Conservation (phyloP, 352 stramenopile species). For the Globisporangium alternatum region DNA sequence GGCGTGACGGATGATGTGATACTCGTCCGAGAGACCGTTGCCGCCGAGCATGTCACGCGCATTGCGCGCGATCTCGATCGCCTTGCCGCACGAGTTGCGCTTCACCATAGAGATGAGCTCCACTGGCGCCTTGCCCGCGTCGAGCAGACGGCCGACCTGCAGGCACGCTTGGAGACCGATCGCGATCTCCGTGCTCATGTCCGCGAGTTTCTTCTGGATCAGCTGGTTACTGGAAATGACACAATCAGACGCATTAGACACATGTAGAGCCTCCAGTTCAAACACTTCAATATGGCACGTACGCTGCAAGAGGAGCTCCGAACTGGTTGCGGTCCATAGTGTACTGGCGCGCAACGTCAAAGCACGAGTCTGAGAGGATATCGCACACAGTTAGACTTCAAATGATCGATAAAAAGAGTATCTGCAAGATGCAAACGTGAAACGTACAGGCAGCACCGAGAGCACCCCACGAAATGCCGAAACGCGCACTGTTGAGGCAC, state of each 20-base stretch:
- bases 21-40: slow-evolving; percentile 98
- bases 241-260: slow-evolving; percentile 1
- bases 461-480: slow-evolving; percentile 96
- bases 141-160: slow-evolving; percentile 90
- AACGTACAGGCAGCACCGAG: slow-evolving; percentile 91
- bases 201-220: slow-evolving; percentile 97
- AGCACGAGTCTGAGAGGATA: slow-evolving; percentile 83
- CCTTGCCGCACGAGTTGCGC: slow-evolving; percentile 94
- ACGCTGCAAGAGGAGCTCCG: slow-evolving; percentile 93
- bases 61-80: slow-evolving; percentile 90
- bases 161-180: slow-evolving; percentile 91
- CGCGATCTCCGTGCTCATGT: slow-evolving; percentile 97
- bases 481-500: slow-evolving; percentile 97
- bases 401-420: background rate
- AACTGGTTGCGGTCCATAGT: slow-evolving; percentile 96
- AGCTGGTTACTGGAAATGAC: slow-evolving; percentile 90
- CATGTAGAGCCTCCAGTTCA: background rate
- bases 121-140: slow-evolving; percentile 69
- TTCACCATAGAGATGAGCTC: slow-evolving; percentile 96
- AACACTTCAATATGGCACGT: slow-evolving; percentile 21
- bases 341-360: slow-evolving; percentile 93
- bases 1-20: slow-evolving; percentile 97
- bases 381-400: background rate
- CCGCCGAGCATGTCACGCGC: slow-evolving; percentile 97
- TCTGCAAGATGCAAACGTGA: background rate